Percentiles rank a stretch among this genome's conserved stretches.
These are phyloP conservation scores for Candida vaughaniae DNA, from an alignment of 805 yeast genomes.

Conservation along the genomic window DNA sequence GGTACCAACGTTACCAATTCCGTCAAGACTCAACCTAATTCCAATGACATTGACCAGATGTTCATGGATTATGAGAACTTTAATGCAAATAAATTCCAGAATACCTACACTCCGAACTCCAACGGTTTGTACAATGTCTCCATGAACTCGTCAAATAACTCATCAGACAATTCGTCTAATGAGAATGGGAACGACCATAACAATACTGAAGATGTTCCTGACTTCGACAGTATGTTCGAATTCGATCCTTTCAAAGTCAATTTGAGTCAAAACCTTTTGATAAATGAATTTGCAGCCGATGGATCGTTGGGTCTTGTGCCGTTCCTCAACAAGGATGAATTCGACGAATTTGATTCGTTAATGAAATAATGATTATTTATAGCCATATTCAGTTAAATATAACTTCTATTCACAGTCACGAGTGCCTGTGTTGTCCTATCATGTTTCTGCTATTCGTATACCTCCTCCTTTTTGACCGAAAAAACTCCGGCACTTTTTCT, in stretches of 20 bases:
- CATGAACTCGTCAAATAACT: neutral
- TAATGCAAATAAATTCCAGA: conserved; percentile 9
- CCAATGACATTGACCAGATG: neutral
- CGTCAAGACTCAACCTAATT: neutral
- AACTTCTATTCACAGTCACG: neutral
- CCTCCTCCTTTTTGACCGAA: too few species aligned
- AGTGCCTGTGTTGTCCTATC: too few species aligned
- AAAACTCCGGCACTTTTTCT: conserved; percentile 5
- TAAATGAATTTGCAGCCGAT: conserved; percentile 70
- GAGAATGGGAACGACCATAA: neutral
- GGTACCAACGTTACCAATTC: conserved; percentile 2
- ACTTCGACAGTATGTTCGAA: conserved; percentile 23
- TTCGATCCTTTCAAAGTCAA: conserved; percentile 40
- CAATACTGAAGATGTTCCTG: conserved; percentile 6
- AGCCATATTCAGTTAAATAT: neutral
- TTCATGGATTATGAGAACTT: neutral
- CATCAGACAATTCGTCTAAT: neutral
- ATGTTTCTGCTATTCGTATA: too few species aligned
- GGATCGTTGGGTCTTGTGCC: conserved; percentile 78
- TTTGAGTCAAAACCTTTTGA: conserved; percentile 25
- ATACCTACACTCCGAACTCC: neutral
- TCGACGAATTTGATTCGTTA: neutral
- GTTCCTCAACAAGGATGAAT: conserved; percentile 33
- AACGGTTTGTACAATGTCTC: neutral
- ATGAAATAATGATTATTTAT: neutral